Evolutionary conservation across 768 basidiomycete genomes (phyloP), one percentile per base, ranked within the genome.

Genomic region (Austroboletus eburneus): DNA sequence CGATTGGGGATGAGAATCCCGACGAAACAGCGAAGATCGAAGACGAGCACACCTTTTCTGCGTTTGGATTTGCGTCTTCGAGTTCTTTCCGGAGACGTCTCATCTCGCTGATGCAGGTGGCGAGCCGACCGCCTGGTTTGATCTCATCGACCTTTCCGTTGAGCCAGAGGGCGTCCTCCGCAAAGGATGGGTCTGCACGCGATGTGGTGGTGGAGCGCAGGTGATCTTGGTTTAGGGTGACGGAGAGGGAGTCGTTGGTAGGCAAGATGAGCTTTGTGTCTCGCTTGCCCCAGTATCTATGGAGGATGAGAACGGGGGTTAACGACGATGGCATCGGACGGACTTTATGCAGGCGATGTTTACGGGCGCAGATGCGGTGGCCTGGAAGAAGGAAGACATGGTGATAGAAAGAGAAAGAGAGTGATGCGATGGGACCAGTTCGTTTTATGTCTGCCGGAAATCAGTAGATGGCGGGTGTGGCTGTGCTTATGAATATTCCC

Each of bases 291-390:
- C 96, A 99, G 76, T 98, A 98, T 66, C 89, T 94, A 62, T n/a
- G n/a, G n/a, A n/a, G n/a, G 39, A 49, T 45, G 16, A 33, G 9
- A 27, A 10, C 10, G n/a, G 16, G 34, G 35, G 30, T 52, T 35
- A 54, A 45, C 51, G 30, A 41, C 8, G 32, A 42, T 18, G 20
- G 35, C 9, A 40, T 48, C 22, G 25, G 36, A 58, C 76, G 59
- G 48, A 94, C 93, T 97, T 97, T 71, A 97, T 96, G 64, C 87
- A 89, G n/a, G 93, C 93, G 60, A 97, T 97, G 70, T 97, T 97
- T 48, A 97, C 92, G 4, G 93, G 93, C 0, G 93, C 93, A 51
- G 92, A 88, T 1, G 83, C 81, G 13, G 93, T 96, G 8, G 91
- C 92, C 72, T 91, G 82, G 72, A 54, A 59, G 13, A 80, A 83